A percentile compares a stretch with the other conserved stretches of the same genome.
These are phyloP conservation scores for Gautieria morchelliformis DNA, from an alignment of 768 basidiomycete genomes.

Conservation along the genomic window DNA sequence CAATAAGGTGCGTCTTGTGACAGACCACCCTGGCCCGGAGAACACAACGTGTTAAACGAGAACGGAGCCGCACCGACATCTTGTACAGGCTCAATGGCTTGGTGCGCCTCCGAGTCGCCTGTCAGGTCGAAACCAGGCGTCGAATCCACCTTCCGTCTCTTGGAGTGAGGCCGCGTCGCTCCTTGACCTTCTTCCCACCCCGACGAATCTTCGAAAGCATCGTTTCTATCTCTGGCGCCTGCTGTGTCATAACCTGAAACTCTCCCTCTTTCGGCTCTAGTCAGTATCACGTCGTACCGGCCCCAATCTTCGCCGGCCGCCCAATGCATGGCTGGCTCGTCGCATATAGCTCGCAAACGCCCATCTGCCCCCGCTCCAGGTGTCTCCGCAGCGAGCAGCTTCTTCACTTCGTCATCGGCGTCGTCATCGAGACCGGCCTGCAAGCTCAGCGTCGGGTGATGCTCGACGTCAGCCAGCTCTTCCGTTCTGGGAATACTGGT, in stretches of 20 bases:
- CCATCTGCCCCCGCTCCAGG: neutral
- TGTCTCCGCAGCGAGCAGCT: neutral
- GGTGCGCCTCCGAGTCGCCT: too few species aligned
- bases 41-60: neutral
- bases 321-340: neutral
- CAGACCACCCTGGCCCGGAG: neutral
- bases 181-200: neutral
- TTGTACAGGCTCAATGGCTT: neutral
- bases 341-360: neutral
- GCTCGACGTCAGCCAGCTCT: conserved; percentile 23
- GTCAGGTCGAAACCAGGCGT: neutral
- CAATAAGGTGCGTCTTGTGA: neutral
- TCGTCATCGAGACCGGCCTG: neutral
- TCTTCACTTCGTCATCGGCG: neutral
- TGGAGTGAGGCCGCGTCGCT: neutral
- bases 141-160: neutral
- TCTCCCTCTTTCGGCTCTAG: conserved; percentile 31
- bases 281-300: conserved; percentile 29
- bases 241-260: conserved; percentile 10
- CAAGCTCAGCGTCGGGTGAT: neutral
- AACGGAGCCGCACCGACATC: neutral
- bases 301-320: conserved; percentile 1
- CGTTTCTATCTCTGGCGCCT: neutral
- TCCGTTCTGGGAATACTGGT: conserved; percentile 25
- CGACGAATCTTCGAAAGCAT: neutral